Conservation (phyloP, 306 rosid species). For the Prunus padus region DNA sequence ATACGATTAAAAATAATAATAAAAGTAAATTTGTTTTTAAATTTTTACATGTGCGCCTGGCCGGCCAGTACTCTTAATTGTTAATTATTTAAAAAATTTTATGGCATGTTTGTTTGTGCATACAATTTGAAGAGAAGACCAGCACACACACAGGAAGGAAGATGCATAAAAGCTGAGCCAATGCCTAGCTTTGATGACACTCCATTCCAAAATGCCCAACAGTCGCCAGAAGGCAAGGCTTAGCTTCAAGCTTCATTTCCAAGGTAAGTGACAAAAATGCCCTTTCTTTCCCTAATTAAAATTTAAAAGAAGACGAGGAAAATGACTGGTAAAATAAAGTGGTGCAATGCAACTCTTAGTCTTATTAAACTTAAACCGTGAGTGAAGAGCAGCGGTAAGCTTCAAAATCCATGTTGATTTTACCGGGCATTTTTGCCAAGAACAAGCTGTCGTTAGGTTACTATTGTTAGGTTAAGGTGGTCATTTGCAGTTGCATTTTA, state of each 20-base stretch:
- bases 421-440: no score
- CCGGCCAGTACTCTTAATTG: background rate
- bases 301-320: no score
- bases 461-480: background rate
- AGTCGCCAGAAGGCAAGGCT: background rate
- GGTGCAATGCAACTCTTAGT: no score
- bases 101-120: background rate
- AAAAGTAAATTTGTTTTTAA: no score
- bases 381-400: no score
- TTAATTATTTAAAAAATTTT: background rate
- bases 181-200: constrained; percentile 25
- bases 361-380: no score
- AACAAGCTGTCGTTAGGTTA: background rate
- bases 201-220: constrained; percentile 23
- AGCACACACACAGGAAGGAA: background rate
- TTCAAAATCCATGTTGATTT: no score
- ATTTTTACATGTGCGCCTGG: background rate
- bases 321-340: no score
- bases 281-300: background rate
- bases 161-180: background rate
- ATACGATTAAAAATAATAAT: no score
- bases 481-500: constrained; percentile 6
- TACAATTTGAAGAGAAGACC: background rate
- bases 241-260: constrained; percentile 2
- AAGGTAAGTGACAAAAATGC: background rate